Percentiles rank a stretch among this genome's conserved stretches.
These are phyloP conservation scores for Cladophialophora chaetospira DNA, from an alignment of 2,329 filamentous ascomycete species.

Conservation along the genomic window DNA sequence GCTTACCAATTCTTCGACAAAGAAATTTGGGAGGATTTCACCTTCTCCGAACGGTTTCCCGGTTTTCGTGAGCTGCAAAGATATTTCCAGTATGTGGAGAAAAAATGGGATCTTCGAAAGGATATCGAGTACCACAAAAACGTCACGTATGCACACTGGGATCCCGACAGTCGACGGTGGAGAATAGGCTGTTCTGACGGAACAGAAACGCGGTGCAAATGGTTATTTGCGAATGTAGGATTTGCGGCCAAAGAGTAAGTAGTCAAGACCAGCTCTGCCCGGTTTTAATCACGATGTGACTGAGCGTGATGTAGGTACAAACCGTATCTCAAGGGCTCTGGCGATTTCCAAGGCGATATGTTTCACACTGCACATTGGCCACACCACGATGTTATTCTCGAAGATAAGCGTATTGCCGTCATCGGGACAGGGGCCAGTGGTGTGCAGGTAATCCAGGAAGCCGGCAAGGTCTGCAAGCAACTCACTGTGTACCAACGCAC, in stretches of 20 bases:
- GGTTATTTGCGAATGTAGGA: slow-evolving; percentile 46
- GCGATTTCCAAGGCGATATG: slow-evolving; percentile 59
- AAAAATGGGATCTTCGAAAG: slow-evolving; percentile 47
- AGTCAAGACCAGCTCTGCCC: slow-evolving; percentile 41
- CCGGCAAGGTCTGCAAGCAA: slow-evolving; percentile 31
- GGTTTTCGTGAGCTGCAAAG: slow-evolving; percentile 39
- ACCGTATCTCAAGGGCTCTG: slow-evolving; percentile 61
- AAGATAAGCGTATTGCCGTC: slow-evolving; percentile 61
- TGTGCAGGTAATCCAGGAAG: slow-evolving; percentile 40
- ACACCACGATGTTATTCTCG: slow-evolving; percentile 55
- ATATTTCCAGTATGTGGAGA: slow-evolving; percentile 53
- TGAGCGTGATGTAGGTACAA: slow-evolving; percentile 51
- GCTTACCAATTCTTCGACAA: slow-evolving; percentile 57
- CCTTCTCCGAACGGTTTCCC: slow-evolving; percentile 48
- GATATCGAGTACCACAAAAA: slow-evolving; percentile 42
- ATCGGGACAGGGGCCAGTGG: slow-evolving; percentile 63
- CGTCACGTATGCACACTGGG: slow-evolving; percentile 43
- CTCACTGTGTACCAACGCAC: slow-evolving; percentile 45
- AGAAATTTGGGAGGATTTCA: slow-evolving; percentile 49
- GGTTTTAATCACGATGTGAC: slow-evolving; percentile 38
- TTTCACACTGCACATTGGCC: slow-evolving; percentile 65
- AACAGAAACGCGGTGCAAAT: slow-evolving; percentile 42
- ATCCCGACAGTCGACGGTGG: slow-evolving; percentile 40
- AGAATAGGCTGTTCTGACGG: slow-evolving; percentile 48
- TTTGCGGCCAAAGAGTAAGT: slow-evolving; percentile 51